Conservation (phyloP, 306 rosid species). For the Fragaria vesca region DNA sequence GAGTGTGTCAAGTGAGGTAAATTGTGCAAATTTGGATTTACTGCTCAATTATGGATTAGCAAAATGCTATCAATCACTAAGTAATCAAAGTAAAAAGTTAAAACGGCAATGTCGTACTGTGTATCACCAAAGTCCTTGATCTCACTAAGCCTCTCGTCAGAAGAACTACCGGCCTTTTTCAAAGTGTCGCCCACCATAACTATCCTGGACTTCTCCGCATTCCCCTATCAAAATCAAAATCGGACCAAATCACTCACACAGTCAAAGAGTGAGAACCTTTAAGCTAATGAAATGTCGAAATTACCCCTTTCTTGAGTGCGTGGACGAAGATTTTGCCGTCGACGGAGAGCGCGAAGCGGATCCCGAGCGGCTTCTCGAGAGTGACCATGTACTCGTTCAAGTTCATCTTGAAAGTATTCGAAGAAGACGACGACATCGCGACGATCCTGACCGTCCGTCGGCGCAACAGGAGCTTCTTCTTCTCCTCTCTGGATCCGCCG, state of each 20-base stretch:
- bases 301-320: constrained; percentile 83
- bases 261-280: too few relatives aligned
- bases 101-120: constrained; percentile 41
- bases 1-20: too few relatives aligned
- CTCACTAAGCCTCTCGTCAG: constrained; percentile 52
- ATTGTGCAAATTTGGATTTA: neutral
- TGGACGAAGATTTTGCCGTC: constrained; percentile 86
- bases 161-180: constrained; percentile 73
- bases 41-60: neutral
- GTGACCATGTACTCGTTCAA: constrained; percentile 85
- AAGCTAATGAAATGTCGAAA: neutral
- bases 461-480: neutral
- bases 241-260: neutral
- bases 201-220: constrained; percentile 91
- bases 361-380: constrained; percentile 82
- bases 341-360: constrained; percentile 75
- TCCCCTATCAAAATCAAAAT: constrained; percentile 45
- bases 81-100: neutral
- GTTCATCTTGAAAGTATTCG: constrained; percentile 59
- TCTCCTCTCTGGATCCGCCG: neutral
- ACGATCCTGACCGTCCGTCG: constrained; percentile 31
- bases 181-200: constrained; percentile 92
- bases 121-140: constrained; percentile 59
- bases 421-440: constrained; percentile 37
- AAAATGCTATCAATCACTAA: neutral